These are phyloP conservation scores for Paspalum notatum DNA, from an alignment of 176 grass and related monocot species.

Conservation along the genomic window DNA sequence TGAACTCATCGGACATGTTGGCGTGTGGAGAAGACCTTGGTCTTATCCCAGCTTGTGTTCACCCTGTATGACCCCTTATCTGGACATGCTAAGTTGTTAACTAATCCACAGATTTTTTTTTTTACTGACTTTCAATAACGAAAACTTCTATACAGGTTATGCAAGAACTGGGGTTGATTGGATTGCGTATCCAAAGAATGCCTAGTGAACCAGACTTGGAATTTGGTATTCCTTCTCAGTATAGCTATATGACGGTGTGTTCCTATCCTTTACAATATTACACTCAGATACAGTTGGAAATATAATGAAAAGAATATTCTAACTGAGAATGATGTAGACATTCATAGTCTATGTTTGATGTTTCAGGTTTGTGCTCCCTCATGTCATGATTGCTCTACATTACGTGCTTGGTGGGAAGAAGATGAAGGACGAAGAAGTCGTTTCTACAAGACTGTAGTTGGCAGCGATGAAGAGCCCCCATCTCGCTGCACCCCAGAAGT, in stretches of 20 bases:
- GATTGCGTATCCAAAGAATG: constrained; percentile 98
- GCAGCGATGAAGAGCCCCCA: constrained; percentile 70
- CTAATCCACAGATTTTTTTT: constrained; percentile 16
- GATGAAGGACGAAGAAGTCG: constrained; percentile 75
- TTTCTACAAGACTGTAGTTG: constrained; percentile 71
- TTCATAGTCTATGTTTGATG: constrained; percentile 20
- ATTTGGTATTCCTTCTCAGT: constrained; percentile 94
- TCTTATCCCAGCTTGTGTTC: constrained; percentile 97
- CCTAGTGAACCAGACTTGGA: constrained; percentile 80
- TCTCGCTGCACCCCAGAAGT: constrained; percentile 81
- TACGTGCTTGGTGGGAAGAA: constrained; percentile 99
- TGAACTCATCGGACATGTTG: constrained; percentile 97
- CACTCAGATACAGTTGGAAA: constrained; percentile 13
- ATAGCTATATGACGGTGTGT: constrained; percentile 93
- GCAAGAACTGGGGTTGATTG: constrained; percentile 98
- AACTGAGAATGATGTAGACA: not conserved
- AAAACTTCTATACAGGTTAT: constrained; percentile 70
- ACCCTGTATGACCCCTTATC: constrained; percentile 75
- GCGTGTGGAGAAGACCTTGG: constrained; percentile 99
- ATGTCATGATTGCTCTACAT: constrained; percentile 96
- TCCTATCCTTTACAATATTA: constrained; percentile 23
- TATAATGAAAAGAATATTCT: constrained; percentile 6
- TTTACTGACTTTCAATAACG: constrained; percentile 22
- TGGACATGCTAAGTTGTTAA: constrained; percentile 30
- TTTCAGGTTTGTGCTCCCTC: constrained; percentile 97